phyloP scores from a whole-genome alignment of 2,329 filamentous ascomycete species.

The Dactylella cylindrospora region DNA sequence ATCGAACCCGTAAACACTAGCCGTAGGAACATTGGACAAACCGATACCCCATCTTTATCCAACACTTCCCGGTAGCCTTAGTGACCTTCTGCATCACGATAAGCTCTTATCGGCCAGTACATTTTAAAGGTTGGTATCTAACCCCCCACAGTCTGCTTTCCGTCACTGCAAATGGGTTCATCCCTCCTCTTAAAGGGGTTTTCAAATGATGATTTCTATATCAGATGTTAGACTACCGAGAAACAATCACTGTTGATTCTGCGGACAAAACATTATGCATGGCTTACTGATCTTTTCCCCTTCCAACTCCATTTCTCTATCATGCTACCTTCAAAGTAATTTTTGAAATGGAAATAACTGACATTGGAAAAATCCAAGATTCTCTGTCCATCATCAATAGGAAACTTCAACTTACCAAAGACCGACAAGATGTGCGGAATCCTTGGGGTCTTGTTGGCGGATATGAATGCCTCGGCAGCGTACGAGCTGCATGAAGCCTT shows the following conservation, averaged over 20 bases:
- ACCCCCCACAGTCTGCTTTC: too few species aligned
- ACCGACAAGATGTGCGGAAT: conserved; percentile 63
- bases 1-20: too few species aligned
- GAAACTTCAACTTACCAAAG: conserved; percentile 9
- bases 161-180: too few species aligned
- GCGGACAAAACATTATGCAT: conserved; percentile 48
- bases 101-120: too few species aligned
- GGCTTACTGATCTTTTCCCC: conserved; percentile 38
- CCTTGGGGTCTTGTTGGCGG: conserved; percentile 63
- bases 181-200: too few species aligned
- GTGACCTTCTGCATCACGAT: too few species aligned
- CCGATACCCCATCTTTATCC: too few species aligned
- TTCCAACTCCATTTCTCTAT: conserved; percentile 1
- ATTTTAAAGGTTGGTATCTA: too few species aligned
- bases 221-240: conserved; percentile 56
- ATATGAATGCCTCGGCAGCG: conserved; percentile 60
- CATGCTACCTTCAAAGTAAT: background rate
- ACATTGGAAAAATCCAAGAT: conserved; percentile 9
- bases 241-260: conserved; percentile 42
- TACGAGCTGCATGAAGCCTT: conserved; percentile 70
- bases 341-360: background rate
- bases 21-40: too few species aligned
- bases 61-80: too few species aligned
- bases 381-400: conserved; percentile 1
- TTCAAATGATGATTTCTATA: conserved; percentile 49